Conservation (phyloP, 1,284 basidiomycete species). For the Veloporphyrellus conicus region DNA sequence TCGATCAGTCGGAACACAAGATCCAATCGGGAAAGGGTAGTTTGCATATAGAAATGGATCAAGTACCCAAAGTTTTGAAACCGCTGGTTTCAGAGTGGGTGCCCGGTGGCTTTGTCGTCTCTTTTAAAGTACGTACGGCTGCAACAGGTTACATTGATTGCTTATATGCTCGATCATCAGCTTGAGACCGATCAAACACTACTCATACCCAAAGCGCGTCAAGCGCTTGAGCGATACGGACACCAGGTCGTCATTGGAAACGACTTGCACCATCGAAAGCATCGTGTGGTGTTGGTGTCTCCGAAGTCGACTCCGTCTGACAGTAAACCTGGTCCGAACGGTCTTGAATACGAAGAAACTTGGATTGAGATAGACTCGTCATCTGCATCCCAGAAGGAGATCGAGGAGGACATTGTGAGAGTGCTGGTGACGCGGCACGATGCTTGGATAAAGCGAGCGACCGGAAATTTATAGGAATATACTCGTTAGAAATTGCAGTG, state of each 20-base stretch:
- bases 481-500: not conserved
- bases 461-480: not conserved
- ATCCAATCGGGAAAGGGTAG: slow-evolving; percentile 96
- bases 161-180: slow-evolving; percentile 39
- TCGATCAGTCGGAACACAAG: slow-evolving; percentile 85
- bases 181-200: slow-evolving; percentile 87
- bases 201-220: slow-evolving; percentile 86
- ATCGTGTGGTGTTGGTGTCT: slow-evolving; percentile 86
- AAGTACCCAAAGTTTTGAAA: slow-evolving; percentile 94
- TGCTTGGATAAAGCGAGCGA: slow-evolving; percentile 51
- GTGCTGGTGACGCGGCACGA: slow-evolving; percentile 75
- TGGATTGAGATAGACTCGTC: slow-evolving; percentile 68
- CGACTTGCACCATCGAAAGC: slow-evolving; percentile 84
- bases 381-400: slow-evolving; percentile 60
- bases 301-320: slow-evolving; percentile 29
- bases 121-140: slow-evolving; percentile 76
- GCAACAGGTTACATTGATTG: not conserved
- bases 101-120: slow-evolving; percentile 87
- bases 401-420: slow-evolving; percentile 86
- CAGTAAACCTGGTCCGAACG: slow-evolving; percentile 34
- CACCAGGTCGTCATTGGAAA: slow-evolving; percentile 98
- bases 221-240: slow-evolving; percentile 87
- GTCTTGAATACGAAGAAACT: slow-evolving; percentile 42
- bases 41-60: slow-evolving; percentile 94
- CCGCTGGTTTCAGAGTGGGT: slow-evolving; percentile 94